phyloP scores from a whole-genome alignment of 306 rosid species.

The Prunus campanulata region DNA sequence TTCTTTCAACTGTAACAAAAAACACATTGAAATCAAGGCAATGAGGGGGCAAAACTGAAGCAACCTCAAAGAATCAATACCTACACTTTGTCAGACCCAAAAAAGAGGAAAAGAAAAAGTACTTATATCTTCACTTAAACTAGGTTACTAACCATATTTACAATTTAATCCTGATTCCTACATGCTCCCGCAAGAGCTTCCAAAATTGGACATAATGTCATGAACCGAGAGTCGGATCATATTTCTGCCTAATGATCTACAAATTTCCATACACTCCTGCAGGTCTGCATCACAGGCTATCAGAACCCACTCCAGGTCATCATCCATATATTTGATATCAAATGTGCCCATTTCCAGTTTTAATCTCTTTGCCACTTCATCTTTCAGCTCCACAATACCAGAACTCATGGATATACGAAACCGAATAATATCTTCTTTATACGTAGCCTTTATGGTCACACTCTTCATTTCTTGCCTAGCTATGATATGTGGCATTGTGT shows the following conservation, averaged over 20 bases:
- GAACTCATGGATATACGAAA: conserved; percentile 54
- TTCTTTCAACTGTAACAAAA: too few relatives aligned
- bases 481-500: conserved; percentile 29
- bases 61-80: conserved; percentile 31
- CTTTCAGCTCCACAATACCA: conserved; percentile 49
- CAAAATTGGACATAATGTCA: conserved; percentile 52
- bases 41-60: conserved; percentile 17
- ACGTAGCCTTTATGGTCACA: conserved; percentile 66
- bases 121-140: conserved; percentile 22
- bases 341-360: conserved; percentile 65
- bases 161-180: conserved; percentile 42
- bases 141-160: conserved; percentile 18
- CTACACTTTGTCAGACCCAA: conserved; percentile 5
- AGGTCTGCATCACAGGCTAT: conserved; percentile 82
- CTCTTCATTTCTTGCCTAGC: conserved; percentile 46
- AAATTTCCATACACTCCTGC: conserved; percentile 73
- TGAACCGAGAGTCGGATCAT: conserved; percentile 72
- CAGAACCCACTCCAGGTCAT: conserved; percentile 82
- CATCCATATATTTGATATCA: conserved; percentile 79
- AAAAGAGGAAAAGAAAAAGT: neutral
- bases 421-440: conserved; percentile 73
- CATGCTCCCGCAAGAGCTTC: conserved; percentile 71
- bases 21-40: neutral
- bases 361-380: conserved; percentile 70
- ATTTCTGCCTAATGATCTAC: conserved; percentile 52